These are phyloP conservation scores for Alternaria triticina DNA, from an alignment of 2,329 filamentous ascomycete genomes.

Conservation along the genomic window DNA sequence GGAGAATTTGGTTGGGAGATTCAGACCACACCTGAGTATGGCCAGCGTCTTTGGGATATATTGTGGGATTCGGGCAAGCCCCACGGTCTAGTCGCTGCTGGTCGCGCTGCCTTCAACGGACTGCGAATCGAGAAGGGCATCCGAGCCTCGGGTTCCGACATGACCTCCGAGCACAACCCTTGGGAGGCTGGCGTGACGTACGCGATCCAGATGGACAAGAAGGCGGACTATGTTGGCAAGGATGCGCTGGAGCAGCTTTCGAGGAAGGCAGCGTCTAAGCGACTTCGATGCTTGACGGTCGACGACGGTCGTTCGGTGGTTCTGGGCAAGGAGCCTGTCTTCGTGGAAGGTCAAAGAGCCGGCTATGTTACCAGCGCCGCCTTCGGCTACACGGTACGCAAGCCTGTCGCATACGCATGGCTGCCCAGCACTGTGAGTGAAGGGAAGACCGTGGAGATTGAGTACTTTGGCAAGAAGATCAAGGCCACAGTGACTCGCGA, in stretches of 20 bases:
- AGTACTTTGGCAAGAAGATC: constrained; percentile 65
- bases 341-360: constrained; percentile 52
- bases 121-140: constrained; percentile 67
- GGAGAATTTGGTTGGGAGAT: constrained; percentile 70
- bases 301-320: constrained; percentile 64
- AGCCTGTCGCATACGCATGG: constrained; percentile 66
- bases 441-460: constrained; percentile 62
- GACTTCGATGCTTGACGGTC: constrained; percentile 60
- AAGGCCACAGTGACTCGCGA: constrained; percentile 61
- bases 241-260: constrained; percentile 55
- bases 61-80: constrained; percentile 62
- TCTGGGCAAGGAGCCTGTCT: constrained; percentile 68
- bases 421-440: constrained; percentile 57
- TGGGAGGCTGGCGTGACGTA: constrained; percentile 64
- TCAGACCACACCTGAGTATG: constrained; percentile 65
- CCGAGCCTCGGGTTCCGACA: constrained; percentile 63
- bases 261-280: constrained; percentile 41
- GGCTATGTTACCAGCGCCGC: constrained; percentile 68
- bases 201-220: constrained; percentile 58
- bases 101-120: constrained; percentile 64
- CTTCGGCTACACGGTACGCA: constrained; percentile 65
- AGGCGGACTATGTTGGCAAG: constrained; percentile 59
- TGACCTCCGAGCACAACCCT: constrained; percentile 67
- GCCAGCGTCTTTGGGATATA: constrained; percentile 64
- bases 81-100: constrained; percentile 64